These are phyloP conservation scores for Kluyveromyces lactis DNA, from an alignment of 805 yeast species.

Conservation along the genomic window DNA sequence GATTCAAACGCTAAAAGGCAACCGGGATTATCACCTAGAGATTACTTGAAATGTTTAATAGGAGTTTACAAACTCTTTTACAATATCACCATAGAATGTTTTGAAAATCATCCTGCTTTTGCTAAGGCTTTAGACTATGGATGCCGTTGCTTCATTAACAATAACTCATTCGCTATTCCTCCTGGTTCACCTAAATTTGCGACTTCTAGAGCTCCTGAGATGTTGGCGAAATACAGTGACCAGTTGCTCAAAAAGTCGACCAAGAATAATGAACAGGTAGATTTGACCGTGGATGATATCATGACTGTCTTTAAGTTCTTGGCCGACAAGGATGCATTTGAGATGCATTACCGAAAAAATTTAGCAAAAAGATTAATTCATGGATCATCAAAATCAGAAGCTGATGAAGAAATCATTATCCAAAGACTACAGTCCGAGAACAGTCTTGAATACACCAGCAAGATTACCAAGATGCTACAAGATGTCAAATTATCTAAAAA, in stretches of 20 bases:
- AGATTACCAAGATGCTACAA: slow-evolving; percentile 91
- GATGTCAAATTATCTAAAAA: slow-evolving; percentile 84
- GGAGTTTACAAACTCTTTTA: slow-evolving; percentile 57
- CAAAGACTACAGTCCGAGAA: slow-evolving; percentile 83
- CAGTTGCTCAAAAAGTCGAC: slow-evolving; percentile 68
- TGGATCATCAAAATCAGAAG: slow-evolving; percentile 75
- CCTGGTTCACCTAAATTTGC: slow-evolving; percentile 39
- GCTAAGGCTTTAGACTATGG: slow-evolving; percentile 86
- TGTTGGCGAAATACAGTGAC: slow-evolving; percentile 85
- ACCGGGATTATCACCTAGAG: slow-evolving; percentile 42
- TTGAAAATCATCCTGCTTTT: slow-evolving; percentile 67
- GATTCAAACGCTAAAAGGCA: neutral
- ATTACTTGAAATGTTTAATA: slow-evolving; percentile 71
- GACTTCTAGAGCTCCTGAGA: slow-evolving; percentile 80
- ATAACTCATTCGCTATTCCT: slow-evolving; percentile 70
- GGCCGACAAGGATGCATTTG: slow-evolving; percentile 93
- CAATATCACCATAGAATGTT: slow-evolving; percentile 25
- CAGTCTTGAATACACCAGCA: slow-evolving; percentile 86
- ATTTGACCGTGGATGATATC: slow-evolving; percentile 75
- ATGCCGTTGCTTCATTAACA: slow-evolving; percentile 75
- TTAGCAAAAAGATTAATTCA: slow-evolving; percentile 84
- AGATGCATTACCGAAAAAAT: slow-evolving; percentile 81
- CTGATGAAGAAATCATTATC: slow-evolving; percentile 73
- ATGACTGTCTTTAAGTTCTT: slow-evolving; percentile 82
- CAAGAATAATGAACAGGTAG: slow-evolving; percentile 59